Base-by-base conservation (phyloP, 805 yeast species). In the Wickerhamiella spandovensis region DNA sequence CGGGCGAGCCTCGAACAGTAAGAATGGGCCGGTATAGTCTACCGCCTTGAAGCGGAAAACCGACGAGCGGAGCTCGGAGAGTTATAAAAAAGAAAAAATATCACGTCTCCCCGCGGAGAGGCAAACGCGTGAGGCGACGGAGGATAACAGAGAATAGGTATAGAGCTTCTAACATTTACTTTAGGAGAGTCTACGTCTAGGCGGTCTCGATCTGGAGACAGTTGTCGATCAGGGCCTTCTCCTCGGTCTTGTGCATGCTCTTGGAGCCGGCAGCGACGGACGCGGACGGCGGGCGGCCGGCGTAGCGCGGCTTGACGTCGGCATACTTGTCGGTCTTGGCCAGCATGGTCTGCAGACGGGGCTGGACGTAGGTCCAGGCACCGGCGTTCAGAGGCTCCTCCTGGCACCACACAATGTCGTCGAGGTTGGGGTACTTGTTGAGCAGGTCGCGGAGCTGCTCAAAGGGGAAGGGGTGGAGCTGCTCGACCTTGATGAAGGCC, bases 361-460 rank as follows among this genome's bases (percentile, higher is more conserved):
- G 98, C 53, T 76, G 72, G 50, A 75, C 90, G 64, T 64, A 87
- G 22, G 82, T 64, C 84, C 83, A 88, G 44, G 85, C 73, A 70
- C 98, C 98, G 81, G 90, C 90, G 75, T 92, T 92, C 72, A 92
- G 76, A 62, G 97, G 97, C 76, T 92, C 99, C 73, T 92, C 99
- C 75, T 92, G 98, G 71, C 94, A 84, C 90, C 89, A 92, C 46
- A 89, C 94, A 58, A 92, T 72, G 67, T 92, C 98, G 67, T 84
- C 81, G 55, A 82, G 66, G 67, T 79, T 80, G 63, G 94, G 87
- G 75, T 83, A 92, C 46, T 79, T 67, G 70, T 84, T 74, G 61
- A 92, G 72, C 24, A 86, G 72, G 59, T 90, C 97, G 65, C 86
- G 82, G 61, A 92, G 71, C 73, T 86, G 96, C 51, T 92, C 89